phyloP scores from a whole-genome alignment of 495 filamentous ascomycete genomes.

The Margaritispora aquatica region DNA sequence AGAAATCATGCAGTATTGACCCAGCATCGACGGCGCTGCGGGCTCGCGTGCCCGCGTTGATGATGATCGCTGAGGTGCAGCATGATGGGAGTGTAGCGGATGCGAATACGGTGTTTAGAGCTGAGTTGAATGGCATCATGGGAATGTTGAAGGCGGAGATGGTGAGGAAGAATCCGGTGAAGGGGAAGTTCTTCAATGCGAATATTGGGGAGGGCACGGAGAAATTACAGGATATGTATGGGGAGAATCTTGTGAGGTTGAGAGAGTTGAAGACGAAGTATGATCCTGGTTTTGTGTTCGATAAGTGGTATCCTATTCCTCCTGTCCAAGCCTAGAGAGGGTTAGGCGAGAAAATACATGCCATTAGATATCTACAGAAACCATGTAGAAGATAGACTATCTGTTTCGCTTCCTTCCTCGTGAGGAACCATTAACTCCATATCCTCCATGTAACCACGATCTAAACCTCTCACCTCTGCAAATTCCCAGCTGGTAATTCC shows the following conservation, averaged over 20 bases:
- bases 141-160: conserved; percentile 2
- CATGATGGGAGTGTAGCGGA: not conserved
- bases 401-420: too few species aligned
- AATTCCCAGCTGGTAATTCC: not conserved
- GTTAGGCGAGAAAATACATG: too few species aligned
- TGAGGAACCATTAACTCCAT: not conserved
- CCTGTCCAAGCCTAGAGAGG: conserved; percentile 7
- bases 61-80: conserved; percentile 1
- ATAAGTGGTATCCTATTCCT: conserved; percentile 27
- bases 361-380: too few species aligned
- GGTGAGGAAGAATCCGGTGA: not conserved
- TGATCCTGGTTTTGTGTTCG: conserved; percentile 48
- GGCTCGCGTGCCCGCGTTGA: not conserved
- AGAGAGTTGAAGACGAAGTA: conserved; percentile 45
- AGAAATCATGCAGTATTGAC: not conserved
- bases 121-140: conserved; percentile 11
- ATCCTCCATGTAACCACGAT: not conserved
- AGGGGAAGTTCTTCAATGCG: conserved; percentile 27
- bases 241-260: conserved; percentile 38
- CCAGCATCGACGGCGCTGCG: conserved; percentile 5
- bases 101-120: not conserved
- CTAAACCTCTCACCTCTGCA: not conserved
- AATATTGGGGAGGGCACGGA: conserved; percentile 31
- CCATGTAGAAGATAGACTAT: too few species aligned
- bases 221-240: conserved; percentile 32